Base-by-base conservation (phyloP, 2,329 filamentous ascomycete genomes). In the Cryphonectria nitschkei region DNA sequence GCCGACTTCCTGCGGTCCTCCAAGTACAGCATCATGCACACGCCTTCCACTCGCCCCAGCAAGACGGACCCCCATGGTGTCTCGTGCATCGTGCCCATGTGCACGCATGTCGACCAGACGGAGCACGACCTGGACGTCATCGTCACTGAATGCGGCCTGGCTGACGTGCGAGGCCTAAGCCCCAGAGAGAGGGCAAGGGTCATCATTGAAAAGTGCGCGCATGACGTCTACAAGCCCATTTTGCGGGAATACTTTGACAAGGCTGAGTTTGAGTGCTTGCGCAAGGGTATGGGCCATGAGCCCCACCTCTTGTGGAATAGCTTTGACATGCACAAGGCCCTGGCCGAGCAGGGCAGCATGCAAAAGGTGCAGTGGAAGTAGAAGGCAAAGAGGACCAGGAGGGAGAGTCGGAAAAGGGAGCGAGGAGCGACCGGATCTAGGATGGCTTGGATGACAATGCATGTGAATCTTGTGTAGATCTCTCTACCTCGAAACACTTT, bases 11-110 rank as follows among this genome's bases (percentile, higher is more conserved):
- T 96, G 70, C 89, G 93, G 70, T 89, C 83, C 76, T 82, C 91
- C 72, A 95, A 95, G 82, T 94, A 97, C 86, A 91, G 88, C 77
- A 97, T 97, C 85, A 97, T 97, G 94, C 94, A 97, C 85, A 97
- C 94, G 0, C 94, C 94, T 0, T 93, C 89, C 29, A 91, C 92
- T 1, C 88, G 94, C 32, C 93, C 93, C 14, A 89, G 88, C 77
- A 97, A 96, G 87, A 91, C 88, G 19, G 94, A 97, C 80, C 93
- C 93, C 1, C 89, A 90, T 70, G 94, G 94, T 75, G 89, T 97
- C 70, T 91, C 86, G 75, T 96, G 93, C 83, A 97, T 97, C 76
- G 93, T 97, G n/a, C 94, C 94, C 72, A 95, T 97, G 92, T 94
- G 91, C 83, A 97, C 93, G 4, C 94, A 97, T 82, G 86, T 97